phyloP scores from a whole-genome alignment of 1,284 basidiomycete genomes.

The Cerrena zonata region DNA sequence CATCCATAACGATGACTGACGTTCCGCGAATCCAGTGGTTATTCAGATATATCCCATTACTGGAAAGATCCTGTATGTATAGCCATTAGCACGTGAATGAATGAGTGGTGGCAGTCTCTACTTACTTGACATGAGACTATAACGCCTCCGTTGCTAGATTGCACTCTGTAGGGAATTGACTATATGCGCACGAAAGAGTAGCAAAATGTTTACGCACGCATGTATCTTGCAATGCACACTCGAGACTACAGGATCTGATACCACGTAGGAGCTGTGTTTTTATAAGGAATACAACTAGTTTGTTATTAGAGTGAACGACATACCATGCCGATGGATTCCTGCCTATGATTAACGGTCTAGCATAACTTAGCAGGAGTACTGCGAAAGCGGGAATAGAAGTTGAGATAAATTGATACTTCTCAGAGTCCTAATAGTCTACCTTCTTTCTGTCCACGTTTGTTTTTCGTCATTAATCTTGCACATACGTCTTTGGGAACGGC shows the following conservation, averaged over 20 bases:
- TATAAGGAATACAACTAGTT: slow-evolving; percentile 3
- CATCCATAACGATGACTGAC: slow-evolving; percentile 67
- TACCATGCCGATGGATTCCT: slow-evolving; percentile 42
- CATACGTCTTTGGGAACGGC: slow-evolving; percentile 37
- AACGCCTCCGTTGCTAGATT: slow-evolving; percentile 63
- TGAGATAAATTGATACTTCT: too few relatives aligned
- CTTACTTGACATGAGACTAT: slow-evolving; percentile 71
- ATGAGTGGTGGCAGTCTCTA: neutral
- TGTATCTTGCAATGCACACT: slow-evolving; percentile 72
- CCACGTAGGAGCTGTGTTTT: slow-evolving; percentile 46
- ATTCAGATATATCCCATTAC: slow-evolving; percentile 74
- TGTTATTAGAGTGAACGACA: neutral
- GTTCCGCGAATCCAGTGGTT: slow-evolving; percentile 58
- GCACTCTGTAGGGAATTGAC: slow-evolving; percentile 39
- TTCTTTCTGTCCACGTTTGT: slow-evolving; percentile 51
- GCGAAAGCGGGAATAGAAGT: too few relatives aligned
- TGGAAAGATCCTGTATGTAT: slow-evolving; percentile 58
- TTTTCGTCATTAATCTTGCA: slow-evolving; percentile 60
- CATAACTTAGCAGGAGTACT: slow-evolving; percentile 45
- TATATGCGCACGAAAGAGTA: neutral
- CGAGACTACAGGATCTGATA: slow-evolving; percentile 51
- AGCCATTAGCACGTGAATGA: too few relatives aligned
- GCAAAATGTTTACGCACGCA: slow-evolving; percentile 43
- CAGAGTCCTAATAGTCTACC: slow-evolving; percentile 32
- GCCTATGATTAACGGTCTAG: slow-evolving; percentile 61